Evolutionary conservation across 176 grass and related monocot species (phyloP).

Genomic region (Musa acuminata): DNA sequence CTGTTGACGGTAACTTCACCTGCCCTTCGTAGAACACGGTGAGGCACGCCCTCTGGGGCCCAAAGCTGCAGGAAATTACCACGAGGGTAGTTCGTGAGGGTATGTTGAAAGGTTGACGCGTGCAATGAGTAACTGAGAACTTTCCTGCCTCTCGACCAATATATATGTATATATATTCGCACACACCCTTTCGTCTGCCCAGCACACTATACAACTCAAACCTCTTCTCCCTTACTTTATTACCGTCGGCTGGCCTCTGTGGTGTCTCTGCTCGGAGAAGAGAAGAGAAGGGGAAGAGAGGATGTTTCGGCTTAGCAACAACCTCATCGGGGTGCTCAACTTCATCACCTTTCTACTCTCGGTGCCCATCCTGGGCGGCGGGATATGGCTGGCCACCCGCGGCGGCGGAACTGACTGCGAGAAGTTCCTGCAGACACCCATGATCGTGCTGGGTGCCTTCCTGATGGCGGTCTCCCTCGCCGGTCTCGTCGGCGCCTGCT

Average conservation of each 20-base stretch:
- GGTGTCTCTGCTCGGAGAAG: neutral
- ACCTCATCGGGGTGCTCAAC: constrained; percentile 75
- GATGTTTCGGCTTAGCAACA: constrained; percentile 87
- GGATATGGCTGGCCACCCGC: constrained; percentile 59
- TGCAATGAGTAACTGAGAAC: neutral
- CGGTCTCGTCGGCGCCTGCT: constrained; percentile 73
- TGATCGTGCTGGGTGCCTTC: constrained; percentile 56
- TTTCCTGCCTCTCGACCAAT: neutral
- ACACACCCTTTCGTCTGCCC: neutral
- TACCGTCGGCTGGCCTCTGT: no score
- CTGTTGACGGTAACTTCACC: no score
- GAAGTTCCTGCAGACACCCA: constrained; percentile 43
- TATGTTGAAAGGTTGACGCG: neutral
- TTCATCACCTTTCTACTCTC: constrained; percentile 67
- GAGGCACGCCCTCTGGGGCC: no score
- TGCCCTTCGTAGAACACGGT: no score
- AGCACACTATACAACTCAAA: neutral
- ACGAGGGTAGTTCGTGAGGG: no score
- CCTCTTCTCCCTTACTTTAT: neutral
- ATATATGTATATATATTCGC: neutral
- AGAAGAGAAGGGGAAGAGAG: constrained; percentile 10
- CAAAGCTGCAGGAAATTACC: no score
- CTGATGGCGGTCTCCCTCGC: constrained; percentile 64
- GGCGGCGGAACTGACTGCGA: constrained; percentile 66
- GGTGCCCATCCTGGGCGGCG: constrained; percentile 55